These are phyloP conservation scores for Penicillium mononematosum DNA, from an alignment of 495 filamentous ascomycete species.

Conservation along the genomic window DNA sequence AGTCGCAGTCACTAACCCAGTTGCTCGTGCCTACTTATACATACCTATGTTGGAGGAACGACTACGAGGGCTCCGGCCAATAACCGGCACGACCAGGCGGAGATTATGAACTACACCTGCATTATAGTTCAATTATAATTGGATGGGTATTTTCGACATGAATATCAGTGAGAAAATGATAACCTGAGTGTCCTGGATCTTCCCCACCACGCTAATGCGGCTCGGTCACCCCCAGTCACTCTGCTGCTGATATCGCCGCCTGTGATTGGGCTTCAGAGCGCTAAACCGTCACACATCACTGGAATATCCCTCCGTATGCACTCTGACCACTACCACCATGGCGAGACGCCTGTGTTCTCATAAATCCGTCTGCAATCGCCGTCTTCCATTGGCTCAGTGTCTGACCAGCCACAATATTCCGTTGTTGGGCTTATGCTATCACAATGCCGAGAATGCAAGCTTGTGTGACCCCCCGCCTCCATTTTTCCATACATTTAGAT, in stretches of 20 bases:
- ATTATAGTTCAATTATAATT: neutral
- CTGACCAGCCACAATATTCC: neutral
- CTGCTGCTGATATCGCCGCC: neutral
- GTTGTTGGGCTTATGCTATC: constrained; percentile 15
- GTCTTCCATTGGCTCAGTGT: constrained; percentile 19
- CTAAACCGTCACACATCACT: constrained; percentile 28
- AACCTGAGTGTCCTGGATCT: constrained; percentile 2
- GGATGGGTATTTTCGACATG: neutral
- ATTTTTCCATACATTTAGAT: constrained; percentile 22
- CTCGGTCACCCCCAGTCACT: constrained; percentile 27
- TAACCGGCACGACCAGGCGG: neutral
- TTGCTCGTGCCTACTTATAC: neutral
- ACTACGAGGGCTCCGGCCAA: neutral
- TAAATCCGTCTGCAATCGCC: neutral
- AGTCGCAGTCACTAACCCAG: neutral
- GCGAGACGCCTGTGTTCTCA: constrained; percentile 13
- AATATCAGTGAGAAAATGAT: constrained; percentile 1
- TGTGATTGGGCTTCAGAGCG: constrained; percentile 27
- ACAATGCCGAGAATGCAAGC: constrained; percentile 9
- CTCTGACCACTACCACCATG: constrained; percentile 1
- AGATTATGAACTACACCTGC: neutral
- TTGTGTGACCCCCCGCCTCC: constrained; percentile 22
- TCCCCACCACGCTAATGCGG: constrained; percentile 30
- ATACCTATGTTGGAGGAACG: no score
- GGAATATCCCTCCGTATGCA: constrained; percentile 11